Evolutionary conservation across 1,284 basidiomycete genomes (phyloP).

Genomic region (Albatrellus sp.): DNA sequence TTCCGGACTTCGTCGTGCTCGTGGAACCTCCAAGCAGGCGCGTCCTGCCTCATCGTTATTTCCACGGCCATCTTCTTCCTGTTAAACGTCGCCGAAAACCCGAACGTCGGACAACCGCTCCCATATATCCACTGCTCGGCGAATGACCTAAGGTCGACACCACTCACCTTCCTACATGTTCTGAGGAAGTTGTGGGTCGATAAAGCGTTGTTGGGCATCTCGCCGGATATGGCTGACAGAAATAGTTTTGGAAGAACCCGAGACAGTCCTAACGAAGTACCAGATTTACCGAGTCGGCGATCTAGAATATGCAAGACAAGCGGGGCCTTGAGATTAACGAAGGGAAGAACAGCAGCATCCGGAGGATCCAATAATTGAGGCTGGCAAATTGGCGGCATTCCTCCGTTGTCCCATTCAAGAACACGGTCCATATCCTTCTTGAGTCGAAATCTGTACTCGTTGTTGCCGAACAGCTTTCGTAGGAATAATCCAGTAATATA

Average conservation of each 20-base stretch:
- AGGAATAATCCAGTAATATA: constrained; percentile 89
- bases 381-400: constrained; percentile 89
- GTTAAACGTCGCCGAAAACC: constrained; percentile 87
- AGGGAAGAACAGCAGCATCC: constrained; percentile 64
- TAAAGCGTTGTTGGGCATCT: constrained; percentile 75
- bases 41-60: constrained; percentile 84
- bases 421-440: constrained; percentile 98
- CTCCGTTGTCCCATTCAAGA: constrained; percentile 77
- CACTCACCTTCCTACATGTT: constrained; percentile 88
- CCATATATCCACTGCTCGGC: constrained; percentile 99
- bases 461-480: constrained; percentile 84
- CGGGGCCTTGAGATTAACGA: constrained; percentile 92
- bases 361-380: constrained; percentile 79
- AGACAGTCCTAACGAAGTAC: constrained; percentile 88
- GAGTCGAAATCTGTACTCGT: constrained; percentile 92
- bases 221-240: constrained; percentile 87
- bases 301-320: constrained; percentile 95
- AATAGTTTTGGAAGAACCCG: constrained; percentile 94
- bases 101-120: constrained; percentile 89
- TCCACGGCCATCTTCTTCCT: constrained; percentile 98
- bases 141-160: constrained; percentile 81
- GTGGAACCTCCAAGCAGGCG: constrained; percentile 61
- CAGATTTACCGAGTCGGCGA: constrained; percentile 85
- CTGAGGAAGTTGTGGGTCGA: constrained; percentile 88
- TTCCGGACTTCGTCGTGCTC: constrained; percentile 60